Conservation (phyloP, 2,329 filamentous ascomycete species). For the Claviceps lovelessii region DNA sequence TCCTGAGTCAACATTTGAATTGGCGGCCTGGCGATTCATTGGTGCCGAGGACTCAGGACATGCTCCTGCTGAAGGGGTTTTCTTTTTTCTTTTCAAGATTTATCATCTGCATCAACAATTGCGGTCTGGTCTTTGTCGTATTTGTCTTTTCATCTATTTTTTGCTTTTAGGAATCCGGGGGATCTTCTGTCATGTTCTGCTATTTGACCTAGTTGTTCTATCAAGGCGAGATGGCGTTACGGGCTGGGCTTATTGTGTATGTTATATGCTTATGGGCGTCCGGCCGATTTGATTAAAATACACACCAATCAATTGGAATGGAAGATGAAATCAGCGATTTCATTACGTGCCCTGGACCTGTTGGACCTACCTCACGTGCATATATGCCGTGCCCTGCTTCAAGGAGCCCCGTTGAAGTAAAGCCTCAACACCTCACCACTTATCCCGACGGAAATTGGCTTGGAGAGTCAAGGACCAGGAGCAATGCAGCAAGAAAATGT, state of each 20-base stretch:
- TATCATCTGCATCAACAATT: slow-evolving; percentile 7
- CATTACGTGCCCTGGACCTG: not conserved
- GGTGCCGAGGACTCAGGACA: not conserved
- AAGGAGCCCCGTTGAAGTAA: not conserved
- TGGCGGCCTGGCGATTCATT: not conserved
- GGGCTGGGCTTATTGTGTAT: slow-evolving; percentile 21
- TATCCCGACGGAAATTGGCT: not conserved
- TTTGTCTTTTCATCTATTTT: not conserved
- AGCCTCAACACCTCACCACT: too few species aligned
- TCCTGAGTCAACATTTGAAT: not conserved
- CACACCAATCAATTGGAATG: not conserved
- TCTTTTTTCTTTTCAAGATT: slow-evolving; percentile 8
- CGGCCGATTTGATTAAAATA: slow-evolving; percentile 6
- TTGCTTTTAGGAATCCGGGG: not conserved
- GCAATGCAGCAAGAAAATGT: not conserved
- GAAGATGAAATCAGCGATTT: not conserved
- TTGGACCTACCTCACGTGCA: too few species aligned
- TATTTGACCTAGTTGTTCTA: slow-evolving; percentile 9
- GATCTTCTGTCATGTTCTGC: not conserved
- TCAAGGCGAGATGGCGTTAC: slow-evolving; percentile 22
- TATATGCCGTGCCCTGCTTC: not conserved
- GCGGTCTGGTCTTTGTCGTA: not conserved
- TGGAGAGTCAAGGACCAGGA: not conserved
- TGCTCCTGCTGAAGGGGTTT: not conserved
- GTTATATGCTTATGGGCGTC: slow-evolving; percentile 6